Percentiles rank a stretch among this genome's conserved stretches.
phyloP scores from a whole-genome alignment of 148 eudicot species.

The Fagopyrum esculentum region DNA sequence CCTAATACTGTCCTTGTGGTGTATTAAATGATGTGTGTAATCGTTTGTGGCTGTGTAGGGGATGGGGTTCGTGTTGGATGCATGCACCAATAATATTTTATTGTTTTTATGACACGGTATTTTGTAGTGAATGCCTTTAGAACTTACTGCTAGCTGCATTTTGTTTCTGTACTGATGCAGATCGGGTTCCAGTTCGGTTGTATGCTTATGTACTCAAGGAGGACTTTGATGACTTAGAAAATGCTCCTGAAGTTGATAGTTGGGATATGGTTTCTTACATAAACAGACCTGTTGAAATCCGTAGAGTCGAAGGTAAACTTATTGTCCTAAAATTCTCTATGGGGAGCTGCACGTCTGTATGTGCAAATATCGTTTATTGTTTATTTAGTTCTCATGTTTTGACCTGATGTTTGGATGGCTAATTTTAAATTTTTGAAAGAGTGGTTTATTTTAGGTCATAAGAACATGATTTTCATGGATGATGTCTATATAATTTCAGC shows the following conservation, averaged over 20 bases:
- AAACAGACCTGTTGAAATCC: conserved; percentile 74
- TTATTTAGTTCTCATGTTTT: not conserved
- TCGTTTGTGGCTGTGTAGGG: no score
- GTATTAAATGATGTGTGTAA: no score
- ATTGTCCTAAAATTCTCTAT: not conserved
- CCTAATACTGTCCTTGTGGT: not conserved
- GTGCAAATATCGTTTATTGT: not conserved
- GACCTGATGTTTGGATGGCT: not conserved
- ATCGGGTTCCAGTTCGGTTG: conserved; percentile 82
- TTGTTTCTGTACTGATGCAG: conserved; percentile 33
- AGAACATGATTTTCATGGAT: not conserved
- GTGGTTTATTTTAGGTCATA: not conserved
- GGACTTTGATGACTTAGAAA: conserved; percentile 65
- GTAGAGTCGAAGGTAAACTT: conserved; percentile 49
- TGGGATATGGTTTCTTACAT: conserved; percentile 84
- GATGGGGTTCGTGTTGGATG: no score
- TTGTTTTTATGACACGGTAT: not conserved
- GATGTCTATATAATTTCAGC: not conserved
- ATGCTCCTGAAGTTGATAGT: conserved; percentile 55
- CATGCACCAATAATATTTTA: not conserved
- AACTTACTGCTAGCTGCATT: not conserved
- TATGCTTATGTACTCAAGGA: conserved; percentile 48
- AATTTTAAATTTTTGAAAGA: not conserved
- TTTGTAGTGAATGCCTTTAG: not conserved
- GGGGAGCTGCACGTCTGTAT: conserved; percentile 4